Percentiles rank a stretch among this genome's conserved stretches.
phyloP scores from a whole-genome alignment of 2,329 filamentous ascomycete genomes.

The Aspergillus alliaceus region DNA sequence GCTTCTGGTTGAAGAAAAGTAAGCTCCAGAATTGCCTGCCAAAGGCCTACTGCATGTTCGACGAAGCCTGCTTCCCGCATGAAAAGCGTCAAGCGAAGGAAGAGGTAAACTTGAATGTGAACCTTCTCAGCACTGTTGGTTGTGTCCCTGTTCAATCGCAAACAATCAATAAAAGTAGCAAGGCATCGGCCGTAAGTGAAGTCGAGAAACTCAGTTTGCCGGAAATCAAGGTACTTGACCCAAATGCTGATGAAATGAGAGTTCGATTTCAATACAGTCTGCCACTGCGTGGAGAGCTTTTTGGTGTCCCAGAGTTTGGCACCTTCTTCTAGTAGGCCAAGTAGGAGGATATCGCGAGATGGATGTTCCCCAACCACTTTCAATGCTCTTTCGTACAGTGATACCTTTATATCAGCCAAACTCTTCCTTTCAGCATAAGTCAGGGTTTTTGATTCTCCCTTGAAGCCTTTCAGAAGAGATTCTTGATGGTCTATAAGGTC shows the following conservation, averaged over 20 bases:
- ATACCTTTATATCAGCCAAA: conserved; percentile 75
- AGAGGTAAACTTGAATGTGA: conserved; percentile 63
- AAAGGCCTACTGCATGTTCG: conserved; percentile 74
- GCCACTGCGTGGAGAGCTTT: conserved; percentile 65
- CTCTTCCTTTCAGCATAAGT: conserved; percentile 65
- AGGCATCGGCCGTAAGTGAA: conserved; percentile 70
- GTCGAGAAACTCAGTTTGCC: conserved; percentile 63
- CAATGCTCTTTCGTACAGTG: conserved; percentile 77
- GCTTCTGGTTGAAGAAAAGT: conserved; percentile 59
- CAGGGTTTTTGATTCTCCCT: conserved; percentile 35
- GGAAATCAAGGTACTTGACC: conserved; percentile 70
- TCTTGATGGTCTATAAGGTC: conserved; percentile 78
- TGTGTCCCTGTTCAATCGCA: conserved; percentile 42
- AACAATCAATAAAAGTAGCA: conserved; percentile 58
- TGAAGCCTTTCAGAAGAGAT: conserved; percentile 55
- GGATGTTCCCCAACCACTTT: conserved; percentile 50
- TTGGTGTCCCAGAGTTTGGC: conserved; percentile 69
- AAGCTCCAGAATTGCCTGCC: conserved; percentile 79
- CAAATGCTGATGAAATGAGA: conserved; percentile 65
- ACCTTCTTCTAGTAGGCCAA: conserved; percentile 73
- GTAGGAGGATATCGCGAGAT: conserved; percentile 61
- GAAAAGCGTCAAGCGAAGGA: conserved; percentile 73
- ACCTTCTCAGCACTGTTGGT: conserved; percentile 22
- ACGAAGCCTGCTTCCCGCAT: conserved; percentile 74
- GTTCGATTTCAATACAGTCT: conserved; percentile 57